These are phyloP conservation scores for Bonnemaisonia californica DNA, from an alignment of 31 red algal genomes.

Conservation along the genomic window DNA sequence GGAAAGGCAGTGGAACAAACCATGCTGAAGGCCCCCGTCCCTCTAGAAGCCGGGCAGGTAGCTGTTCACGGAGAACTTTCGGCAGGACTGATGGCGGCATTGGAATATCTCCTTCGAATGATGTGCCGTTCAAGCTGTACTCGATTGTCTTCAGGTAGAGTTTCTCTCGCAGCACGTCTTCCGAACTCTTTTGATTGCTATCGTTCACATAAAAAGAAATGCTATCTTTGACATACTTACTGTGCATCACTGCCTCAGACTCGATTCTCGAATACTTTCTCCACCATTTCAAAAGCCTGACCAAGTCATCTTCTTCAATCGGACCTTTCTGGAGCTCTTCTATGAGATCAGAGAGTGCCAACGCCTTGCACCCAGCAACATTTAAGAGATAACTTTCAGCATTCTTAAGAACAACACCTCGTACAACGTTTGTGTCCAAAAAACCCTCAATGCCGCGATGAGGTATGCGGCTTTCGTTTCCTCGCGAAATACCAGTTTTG, in stretches of 20 bases:
- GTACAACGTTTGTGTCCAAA: constrained; percentile 45
- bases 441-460: constrained; percentile 62
- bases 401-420: constrained; percentile 53
- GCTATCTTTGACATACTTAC: constrained; percentile 20
- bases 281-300: constrained; percentile 57
- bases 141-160: constrained; percentile 11
- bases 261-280: constrained; percentile 31
- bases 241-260: neutral
- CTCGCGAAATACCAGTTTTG: constrained; percentile 44
- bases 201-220: constrained; percentile 2
- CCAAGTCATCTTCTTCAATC: constrained; percentile 40
- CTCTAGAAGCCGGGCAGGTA: constrained; percentile 20
- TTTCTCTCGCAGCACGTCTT: neutral
- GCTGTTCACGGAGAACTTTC: neutral
- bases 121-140: constrained; percentile 12
- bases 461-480: constrained; percentile 32
- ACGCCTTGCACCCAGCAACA: constrained; percentile 31
- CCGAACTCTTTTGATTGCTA: neutral
- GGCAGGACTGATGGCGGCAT: constrained; percentile 44
- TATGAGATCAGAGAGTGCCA: constrained; percentile 33
- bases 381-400: constrained; percentile 46
- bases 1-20: constrained; percentile 48
- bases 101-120: constrained; percentile 20
- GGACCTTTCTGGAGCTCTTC: neutral
- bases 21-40: constrained; percentile 11